A percentile compares a stretch with the other conserved stretches of the same genome.
Evolutionary conservation across 2,329 filamentous ascomycete genomes (phyloP).

Genomic region (Gnomoniopsis smithogilvyi): DNA sequence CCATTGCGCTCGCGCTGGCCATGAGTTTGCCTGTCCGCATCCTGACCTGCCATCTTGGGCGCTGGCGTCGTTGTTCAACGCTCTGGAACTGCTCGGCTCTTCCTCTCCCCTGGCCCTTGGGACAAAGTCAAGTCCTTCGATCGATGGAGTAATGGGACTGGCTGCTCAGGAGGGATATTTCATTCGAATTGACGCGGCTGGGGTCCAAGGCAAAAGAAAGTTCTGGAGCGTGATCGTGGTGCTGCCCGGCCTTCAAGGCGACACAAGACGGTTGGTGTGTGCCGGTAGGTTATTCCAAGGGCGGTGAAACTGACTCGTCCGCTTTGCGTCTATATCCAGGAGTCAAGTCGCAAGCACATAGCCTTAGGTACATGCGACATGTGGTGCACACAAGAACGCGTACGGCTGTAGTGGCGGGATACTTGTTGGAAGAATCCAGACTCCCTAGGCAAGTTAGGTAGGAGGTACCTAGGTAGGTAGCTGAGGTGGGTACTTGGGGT

Average conservation of each 20-base stretch:
- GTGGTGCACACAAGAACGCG: too few relatives aligned
- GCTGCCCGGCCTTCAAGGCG: neutral
- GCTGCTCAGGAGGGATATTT: too few relatives aligned
- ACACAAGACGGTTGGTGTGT: neutral
- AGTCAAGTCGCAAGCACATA: neutral
- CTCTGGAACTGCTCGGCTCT: neutral
- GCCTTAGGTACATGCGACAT: neutral
- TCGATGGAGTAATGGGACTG: too few relatives aligned
- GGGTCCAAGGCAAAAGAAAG: neutral
- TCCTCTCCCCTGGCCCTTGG: neutral
- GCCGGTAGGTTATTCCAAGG: neutral
- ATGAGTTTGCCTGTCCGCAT: neutral
- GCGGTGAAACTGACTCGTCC: slow-evolving; percentile 1
- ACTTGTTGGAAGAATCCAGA: too few relatives aligned
- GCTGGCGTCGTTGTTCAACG: neutral
- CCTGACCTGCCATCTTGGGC: neutral
- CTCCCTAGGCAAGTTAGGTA: too few relatives aligned
- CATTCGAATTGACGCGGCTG: too few relatives aligned
- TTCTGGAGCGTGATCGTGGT: neutral
- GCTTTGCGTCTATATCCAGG: neutral
- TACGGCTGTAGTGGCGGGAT: too few relatives aligned
- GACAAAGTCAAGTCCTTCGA: too few relatives aligned
- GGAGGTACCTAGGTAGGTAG: too few relatives aligned
- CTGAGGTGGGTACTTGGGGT: too few relatives aligned
- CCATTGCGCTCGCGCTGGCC: neutral